Base-by-base conservation (phyloP, 2,329 filamentous ascomycete genomes). In the Gremmenia infestans region DNA sequence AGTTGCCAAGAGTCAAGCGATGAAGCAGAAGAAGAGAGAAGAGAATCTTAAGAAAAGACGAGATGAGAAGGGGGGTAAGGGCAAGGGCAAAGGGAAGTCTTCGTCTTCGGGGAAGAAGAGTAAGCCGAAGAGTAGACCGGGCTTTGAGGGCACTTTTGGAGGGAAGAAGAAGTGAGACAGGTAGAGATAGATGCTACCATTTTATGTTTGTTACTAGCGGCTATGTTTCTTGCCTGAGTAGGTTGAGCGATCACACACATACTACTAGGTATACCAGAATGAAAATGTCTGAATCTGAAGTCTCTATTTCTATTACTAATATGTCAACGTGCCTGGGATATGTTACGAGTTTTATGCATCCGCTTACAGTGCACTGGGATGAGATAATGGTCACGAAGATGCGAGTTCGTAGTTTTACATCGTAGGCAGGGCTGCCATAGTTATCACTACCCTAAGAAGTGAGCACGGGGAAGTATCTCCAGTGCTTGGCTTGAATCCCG, bases 11-110 rank as follows among this genome's bases (percentile, higher is more conserved):
- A 78, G 88, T 49, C 88, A 88, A 70, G 88, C 90, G 52, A 86
- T 89, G 64, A 87, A 86, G 70, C 90, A 93, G 69, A 84, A 85
- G 72, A 96, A 95, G 78, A 81, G 87, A 60, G 88, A 91, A 68
- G 87, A 89, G 49, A 93, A 93, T 70, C 75, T 93, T 61, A 78
- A 79, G 66, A 87, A 88, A 73, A 80, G 88, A 62, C 81, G 81
- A 64, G 90, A 94, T 50, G 87, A 89, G 62, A 92, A 91, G 75
- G 81, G 82, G 53, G 79, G 78, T 62, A 80, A 78, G 54, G 80
- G 78, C 36, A 85, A 82, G 71, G 83, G 82, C 58, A 75, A 73
- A 63, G 69, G 66, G n/a, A 74, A 77, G 75, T 45, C 42, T 9
- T 8, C 28, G 75, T 45, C 42, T 9, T 9, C 28, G 9, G 72